These are phyloP conservation scores for Diaporthe vexans DNA, from an alignment of 2,329 filamentous ascomycete genomes.

Conservation along the genomic window DNA sequence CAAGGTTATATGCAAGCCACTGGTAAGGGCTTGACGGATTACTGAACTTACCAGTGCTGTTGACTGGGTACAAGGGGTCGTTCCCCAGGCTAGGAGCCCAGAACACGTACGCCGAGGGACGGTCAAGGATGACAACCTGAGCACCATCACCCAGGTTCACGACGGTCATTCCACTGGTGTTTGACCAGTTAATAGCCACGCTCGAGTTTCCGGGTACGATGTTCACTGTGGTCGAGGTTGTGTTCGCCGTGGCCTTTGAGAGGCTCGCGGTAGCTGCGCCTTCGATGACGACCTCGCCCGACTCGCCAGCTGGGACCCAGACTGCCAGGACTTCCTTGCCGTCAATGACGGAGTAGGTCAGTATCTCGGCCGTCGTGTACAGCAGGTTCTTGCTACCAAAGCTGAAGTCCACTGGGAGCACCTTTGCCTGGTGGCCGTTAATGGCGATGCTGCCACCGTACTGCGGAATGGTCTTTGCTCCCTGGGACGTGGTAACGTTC, in stretches of 20 bases:
- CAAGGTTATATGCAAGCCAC: too few species aligned
- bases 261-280: conserved; percentile 52
- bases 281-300: conserved; percentile 66
- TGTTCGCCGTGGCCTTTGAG: conserved; percentile 53
- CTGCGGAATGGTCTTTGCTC: conserved; percentile 67
- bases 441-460: conserved; percentile 63
- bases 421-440: conserved; percentile 73
- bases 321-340: conserved; percentile 62
- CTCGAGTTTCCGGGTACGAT: conserved; percentile 56
- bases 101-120: conserved; percentile 67
- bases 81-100: conserved; percentile 66
- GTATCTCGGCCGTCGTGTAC: conserved; percentile 69
- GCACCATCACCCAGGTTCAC: conserved; percentile 62
- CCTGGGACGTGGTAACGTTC: conserved; percentile 68
- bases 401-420: conserved; percentile 71
- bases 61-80: conserved; percentile 59
- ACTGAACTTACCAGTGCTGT: conserved; percentile 57
- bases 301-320: conserved; percentile 68
- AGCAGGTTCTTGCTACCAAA: conserved; percentile 65
- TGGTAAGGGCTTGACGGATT: neutral
- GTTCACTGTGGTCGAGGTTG: conserved; percentile 56
- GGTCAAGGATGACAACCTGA: conserved; percentile 66
- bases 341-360: conserved; percentile 65
- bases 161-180: conserved; percentile 61
- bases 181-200: conserved; percentile 63